Evolutionary conservation across 2,329 filamentous ascomycete genomes (phyloP).

Genomic region (Paracoccidioides lutzii): DNA sequence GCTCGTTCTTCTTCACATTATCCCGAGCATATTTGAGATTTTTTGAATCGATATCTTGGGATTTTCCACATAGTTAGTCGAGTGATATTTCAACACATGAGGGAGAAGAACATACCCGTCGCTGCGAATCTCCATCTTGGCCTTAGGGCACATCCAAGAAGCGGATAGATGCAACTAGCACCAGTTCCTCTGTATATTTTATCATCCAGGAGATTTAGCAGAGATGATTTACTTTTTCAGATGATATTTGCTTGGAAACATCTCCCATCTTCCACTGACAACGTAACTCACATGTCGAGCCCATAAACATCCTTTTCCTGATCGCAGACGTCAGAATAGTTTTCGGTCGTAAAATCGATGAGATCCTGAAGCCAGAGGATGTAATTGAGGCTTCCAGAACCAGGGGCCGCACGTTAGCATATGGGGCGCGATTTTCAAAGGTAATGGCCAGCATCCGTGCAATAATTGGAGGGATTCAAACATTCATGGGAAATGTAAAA

Average conservation of each 20-base stretch:
- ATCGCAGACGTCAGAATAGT: constrained; percentile 39
- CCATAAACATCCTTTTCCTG: constrained; percentile 48
- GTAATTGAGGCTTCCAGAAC: constrained; percentile 60
- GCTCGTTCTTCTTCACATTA: constrained; percentile 55
- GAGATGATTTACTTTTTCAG: background rate
- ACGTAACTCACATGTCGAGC: constrained; percentile 53
- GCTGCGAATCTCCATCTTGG: constrained; percentile 59
- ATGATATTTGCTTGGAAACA: constrained; percentile 7
- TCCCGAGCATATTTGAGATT: constrained; percentile 52
- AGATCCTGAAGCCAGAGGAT: constrained; percentile 77
- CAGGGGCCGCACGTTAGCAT: background rate
- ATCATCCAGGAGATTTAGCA: constrained; percentile 7
- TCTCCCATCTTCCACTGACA: no score
- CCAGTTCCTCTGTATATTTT: constrained; percentile 56
- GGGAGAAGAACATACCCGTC: constrained; percentile 37
- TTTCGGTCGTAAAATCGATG: constrained; percentile 52
- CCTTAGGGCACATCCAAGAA: constrained; percentile 60
- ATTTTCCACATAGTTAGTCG: background rate
- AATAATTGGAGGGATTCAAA: background rate
- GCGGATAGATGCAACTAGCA: constrained; percentile 79
- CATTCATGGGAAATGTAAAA: background rate
- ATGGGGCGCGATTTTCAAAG: background rate
- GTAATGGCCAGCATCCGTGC: background rate
- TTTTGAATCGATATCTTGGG: constrained; percentile 59
- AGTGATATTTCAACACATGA: background rate